Conservation (phyloP, 2,329 filamentous ascomycete species). For the Chlorencoelia australis region DNA sequence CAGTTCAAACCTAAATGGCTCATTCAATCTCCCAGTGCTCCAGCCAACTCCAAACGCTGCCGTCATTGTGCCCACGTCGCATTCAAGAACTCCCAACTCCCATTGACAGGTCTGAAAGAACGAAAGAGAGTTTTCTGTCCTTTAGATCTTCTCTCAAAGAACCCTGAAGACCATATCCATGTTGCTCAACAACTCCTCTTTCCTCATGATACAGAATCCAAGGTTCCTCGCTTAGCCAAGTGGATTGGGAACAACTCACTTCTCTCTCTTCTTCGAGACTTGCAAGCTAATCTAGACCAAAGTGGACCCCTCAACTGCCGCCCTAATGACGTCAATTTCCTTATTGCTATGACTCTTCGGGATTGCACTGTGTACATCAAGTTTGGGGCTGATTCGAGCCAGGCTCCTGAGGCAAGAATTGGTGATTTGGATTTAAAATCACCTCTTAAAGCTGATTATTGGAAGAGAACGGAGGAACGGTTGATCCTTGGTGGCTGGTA, state of each 20-base stretch:
- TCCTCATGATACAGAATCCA: background rate
- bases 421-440: conserved; percentile 74
- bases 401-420: conserved; percentile 45
- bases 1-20: conserved; percentile 87
- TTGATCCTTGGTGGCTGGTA: conserved; percentile 65
- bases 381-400: conserved; percentile 32
- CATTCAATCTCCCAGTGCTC: conserved; percentile 63
- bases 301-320: conserved; percentile 25
- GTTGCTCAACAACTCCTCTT: conserved; percentile 28
- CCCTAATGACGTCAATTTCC: conserved; percentile 38
- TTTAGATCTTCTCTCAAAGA: conserved; percentile 47
- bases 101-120: conserved; percentile 31
- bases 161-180: conserved; percentile 34
- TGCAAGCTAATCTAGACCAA: conserved; percentile 27
- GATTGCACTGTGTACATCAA: conserved; percentile 70
- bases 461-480: conserved; percentile 51
- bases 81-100: conserved; percentile 14
- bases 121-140: conserved; percentile 46
- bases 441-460: conserved; percentile 55
- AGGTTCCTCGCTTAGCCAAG: conserved; percentile 18
- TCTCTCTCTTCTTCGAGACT: conserved; percentile 33
- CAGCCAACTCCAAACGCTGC: conserved; percentile 51
- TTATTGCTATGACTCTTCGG: conserved; percentile 68
- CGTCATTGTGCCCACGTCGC: conserved; percentile 55
- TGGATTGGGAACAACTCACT: conserved; percentile 28